Evolutionary conservation across 495 filamentous ascomycete species (phyloP).

Genomic region (Lophiostoma macrostomum): DNA sequence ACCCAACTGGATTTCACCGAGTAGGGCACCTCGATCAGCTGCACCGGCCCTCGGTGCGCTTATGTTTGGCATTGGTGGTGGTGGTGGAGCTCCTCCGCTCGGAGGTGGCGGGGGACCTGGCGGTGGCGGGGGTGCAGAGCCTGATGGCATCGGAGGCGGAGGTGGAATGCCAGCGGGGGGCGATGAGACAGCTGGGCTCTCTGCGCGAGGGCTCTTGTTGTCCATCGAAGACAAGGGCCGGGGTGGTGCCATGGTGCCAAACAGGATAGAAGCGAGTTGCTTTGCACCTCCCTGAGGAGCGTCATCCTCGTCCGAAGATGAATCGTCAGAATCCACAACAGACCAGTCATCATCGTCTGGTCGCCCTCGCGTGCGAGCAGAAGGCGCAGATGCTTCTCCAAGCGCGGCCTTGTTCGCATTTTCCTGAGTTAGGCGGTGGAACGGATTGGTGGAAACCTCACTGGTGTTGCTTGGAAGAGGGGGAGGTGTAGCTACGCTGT

Average conservation of each 20-base stretch:
- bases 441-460: slow-evolving; percentile 78
- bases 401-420: slow-evolving; percentile 36
- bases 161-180: slow-evolving; percentile 34
- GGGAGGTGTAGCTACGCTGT: slow-evolving; percentile 32
- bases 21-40: slow-evolving; percentile 56
- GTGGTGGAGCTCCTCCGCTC: slow-evolving; percentile 43
- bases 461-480: slow-evolving; percentile 42
- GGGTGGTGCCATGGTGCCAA: slow-evolving; percentile 95
- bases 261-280: slow-evolving; percentile 84
- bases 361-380: slow-evolving; percentile 53
- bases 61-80: slow-evolving; percentile 41
- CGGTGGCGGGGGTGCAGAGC: slow-evolving; percentile 47
- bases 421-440: slow-evolving; percentile 77
- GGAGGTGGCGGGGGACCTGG: slow-evolving; percentile 50
- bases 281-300: slow-evolving; percentile 78
- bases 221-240: slow-evolving; percentile 81
- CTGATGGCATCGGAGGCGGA: slow-evolving; percentile 37
- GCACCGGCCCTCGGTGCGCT: slow-evolving; percentile 39
- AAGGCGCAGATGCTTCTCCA: slow-evolving; percentile 29
- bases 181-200: slow-evolving; percentile 44
- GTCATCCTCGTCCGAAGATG: slow-evolving; percentile 58
- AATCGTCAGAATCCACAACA: slow-evolving; percentile 72
- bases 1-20: slow-evolving; percentile 78
- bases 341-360: slow-evolving; percentile 88
- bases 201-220: slow-evolving; percentile 49